Evolutionary conservation across 2,329 filamentous ascomycete species (phyloP).

Genomic region (Botrytis sinoallii): DNA sequence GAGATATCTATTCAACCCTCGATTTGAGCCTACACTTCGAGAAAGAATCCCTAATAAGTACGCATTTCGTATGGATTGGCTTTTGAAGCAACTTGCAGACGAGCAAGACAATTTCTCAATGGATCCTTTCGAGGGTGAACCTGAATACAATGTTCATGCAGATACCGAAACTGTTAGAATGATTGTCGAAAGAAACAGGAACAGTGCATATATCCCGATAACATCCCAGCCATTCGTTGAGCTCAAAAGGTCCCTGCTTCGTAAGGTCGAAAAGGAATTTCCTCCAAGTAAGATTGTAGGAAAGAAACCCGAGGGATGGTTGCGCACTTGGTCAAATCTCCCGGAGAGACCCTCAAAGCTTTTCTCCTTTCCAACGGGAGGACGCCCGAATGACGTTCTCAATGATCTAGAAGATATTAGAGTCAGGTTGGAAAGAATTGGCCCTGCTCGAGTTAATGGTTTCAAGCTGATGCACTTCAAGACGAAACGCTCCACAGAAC

Average conservation of each 20-base stretch:
- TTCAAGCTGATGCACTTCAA: constrained; percentile 4
- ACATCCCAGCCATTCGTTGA: constrained; percentile 7
- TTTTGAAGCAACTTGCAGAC: neutral
- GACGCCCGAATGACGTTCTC: neutral
- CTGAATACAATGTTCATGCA: neutral
- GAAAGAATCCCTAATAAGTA: neutral
- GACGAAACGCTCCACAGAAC: neutral
- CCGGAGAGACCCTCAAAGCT: constrained; percentile 4
- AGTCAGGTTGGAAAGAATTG: neutral
- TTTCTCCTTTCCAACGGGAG: neutral
- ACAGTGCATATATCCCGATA: constrained; percentile 12
- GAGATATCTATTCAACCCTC: constrained; percentile 2
- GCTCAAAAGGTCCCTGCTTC: neutral
- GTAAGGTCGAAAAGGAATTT: neutral
- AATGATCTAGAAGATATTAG: constrained; percentile 2
- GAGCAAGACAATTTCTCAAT: neutral
- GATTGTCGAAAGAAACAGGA: neutral
- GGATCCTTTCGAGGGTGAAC: neutral
- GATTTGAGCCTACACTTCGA: constrained; percentile 11
- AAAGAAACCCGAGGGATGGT: constrained; percentile 3
- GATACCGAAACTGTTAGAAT: neutral
- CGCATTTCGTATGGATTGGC: neutral
- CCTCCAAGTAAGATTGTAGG: neutral
- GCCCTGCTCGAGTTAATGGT: constrained; percentile 10
- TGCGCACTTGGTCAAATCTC: neutral